Evolutionary conservation across 306 rosid genomes (phyloP), one percentile per base, ranked within the genome.

Genomic region (Trichosanthes cucumerina): DNA sequence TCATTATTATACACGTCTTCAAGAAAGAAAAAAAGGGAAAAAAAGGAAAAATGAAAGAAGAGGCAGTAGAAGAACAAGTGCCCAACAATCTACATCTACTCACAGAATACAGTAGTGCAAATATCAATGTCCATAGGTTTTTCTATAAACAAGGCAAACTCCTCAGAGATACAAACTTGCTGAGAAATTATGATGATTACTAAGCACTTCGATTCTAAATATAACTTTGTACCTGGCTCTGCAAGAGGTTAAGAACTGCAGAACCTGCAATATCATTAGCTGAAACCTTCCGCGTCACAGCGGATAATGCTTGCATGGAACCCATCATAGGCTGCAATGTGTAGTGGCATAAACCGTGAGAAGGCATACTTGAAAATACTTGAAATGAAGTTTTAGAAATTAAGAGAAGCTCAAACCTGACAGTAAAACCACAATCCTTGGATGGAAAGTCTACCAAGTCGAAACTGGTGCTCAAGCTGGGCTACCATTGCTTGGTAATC

Each of bases 381-480:
- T 79, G 60, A 79, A 82, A 74, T 38, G 74, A 21, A 75, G 79
- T 7, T 58, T 39, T 75, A 73, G 78, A 34, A 18, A 81, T 77
- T 72, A 31, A 71, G 73, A 82, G 76, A 80, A 80, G 80, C 75
- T 85, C 76, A 78, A 39, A 92, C 98, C 93, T 93, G 98, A 83
- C 98, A 94, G 82, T 92, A 94, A 87, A 92, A 92, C 98, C 98
- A 94, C 89, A 94, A 86, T 80, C 98, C 98, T 84, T 94, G 98
- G 70, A 92, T 89, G 74, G 98, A 92, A 78, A 94, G 96, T 83
- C 95, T 94, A 81, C 97, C 90, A 19, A 92, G 92, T 59, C 90
- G 93, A 82, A 94, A 94, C 81, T 94, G 98, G 84, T 94, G 98
- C 82, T 94, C 98, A 21, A 94, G 95, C 78, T 94, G 98, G 59